A percentile compares a stretch with the other conserved stretches of the same genome.
phyloP scores from a whole-genome alignment of 768 basidiomycete species.

The Lentinula raphanica region DNA sequence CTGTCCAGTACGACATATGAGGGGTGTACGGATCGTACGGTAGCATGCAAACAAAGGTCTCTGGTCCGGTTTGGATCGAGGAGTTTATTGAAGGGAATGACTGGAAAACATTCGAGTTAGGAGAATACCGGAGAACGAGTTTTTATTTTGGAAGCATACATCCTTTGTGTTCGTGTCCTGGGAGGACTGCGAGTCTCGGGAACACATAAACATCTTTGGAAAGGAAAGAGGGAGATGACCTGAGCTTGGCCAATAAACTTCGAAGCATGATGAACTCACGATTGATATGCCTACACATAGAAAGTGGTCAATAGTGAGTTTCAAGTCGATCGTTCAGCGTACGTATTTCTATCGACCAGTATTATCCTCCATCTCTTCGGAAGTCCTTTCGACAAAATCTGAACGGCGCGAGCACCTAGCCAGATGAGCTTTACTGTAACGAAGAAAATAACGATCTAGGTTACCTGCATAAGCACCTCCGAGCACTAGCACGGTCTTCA shows the following conservation, averaged over 20 bases:
- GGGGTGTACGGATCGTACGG: conserved; percentile 9
- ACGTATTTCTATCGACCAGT: conserved; percentile 58
- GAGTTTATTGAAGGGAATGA: conserved; percentile 52
- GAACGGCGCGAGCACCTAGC: conserved; percentile 44
- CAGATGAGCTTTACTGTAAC: conserved; percentile 7
- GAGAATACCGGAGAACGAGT: background rate
- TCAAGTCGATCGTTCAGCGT: conserved; percentile 15
- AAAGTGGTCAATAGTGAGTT: background rate
- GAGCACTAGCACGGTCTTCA: conserved; percentile 45
- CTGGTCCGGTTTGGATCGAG: conserved; percentile 2
- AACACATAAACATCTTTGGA: conserved; percentile 57
- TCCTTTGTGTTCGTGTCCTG: conserved; percentile 62
- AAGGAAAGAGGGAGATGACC: background rate
- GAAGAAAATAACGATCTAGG: conserved; percentile 10
- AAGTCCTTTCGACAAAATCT: conserved; percentile 41
- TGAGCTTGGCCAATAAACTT: background rate
- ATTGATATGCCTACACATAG: conserved; percentile 37
- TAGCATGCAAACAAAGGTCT: background rate
- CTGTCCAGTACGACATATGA: conserved; percentile 40
- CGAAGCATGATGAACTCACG: conserved; percentile 31
- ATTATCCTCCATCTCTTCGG: conserved; percentile 52
- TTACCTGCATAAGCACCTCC: conserved; percentile 56
- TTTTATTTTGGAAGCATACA: conserved; percentile 29
- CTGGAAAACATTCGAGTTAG: conserved; percentile 17
- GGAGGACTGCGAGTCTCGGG: conserved; percentile 50